Percentiles rank a stretch among this genome's conserved stretches.
These are phyloP conservation scores for Curvularia hawaiiensis DNA, from an alignment of 2,329 filamentous ascomycete genomes.

Conservation along the genomic window DNA sequence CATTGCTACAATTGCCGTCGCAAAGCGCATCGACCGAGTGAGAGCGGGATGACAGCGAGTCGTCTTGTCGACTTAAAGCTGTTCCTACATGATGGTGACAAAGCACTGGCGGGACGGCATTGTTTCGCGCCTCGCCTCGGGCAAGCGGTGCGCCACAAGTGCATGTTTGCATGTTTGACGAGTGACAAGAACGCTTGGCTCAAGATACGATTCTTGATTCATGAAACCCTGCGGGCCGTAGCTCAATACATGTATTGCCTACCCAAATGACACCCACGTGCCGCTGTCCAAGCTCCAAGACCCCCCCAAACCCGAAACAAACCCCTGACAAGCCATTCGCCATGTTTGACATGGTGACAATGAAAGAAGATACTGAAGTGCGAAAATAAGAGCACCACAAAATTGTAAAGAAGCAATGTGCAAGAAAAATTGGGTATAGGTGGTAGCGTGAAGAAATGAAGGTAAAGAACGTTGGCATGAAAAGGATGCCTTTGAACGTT, in stretches of 20 bases:
- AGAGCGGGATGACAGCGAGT: background rate
- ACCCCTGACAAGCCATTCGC: slow-evolving; percentile 22
- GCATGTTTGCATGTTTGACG: slow-evolving; percentile 15
- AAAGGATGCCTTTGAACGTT: slow-evolving; percentile 12
- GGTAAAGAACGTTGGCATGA: slow-evolving; percentile 7
- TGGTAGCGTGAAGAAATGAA: slow-evolving; percentile 12
- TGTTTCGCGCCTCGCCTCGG: slow-evolving; percentile 7
- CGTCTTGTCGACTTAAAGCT: slow-evolving; percentile 1
- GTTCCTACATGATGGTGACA: background rate
- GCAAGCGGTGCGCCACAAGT: slow-evolving; percentile 18
- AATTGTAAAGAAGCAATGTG: slow-evolving; percentile 4
- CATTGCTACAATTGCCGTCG: slow-evolving; percentile 12
- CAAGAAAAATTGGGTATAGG: slow-evolving; percentile 11
- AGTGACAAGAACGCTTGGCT: slow-evolving; percentile 10
- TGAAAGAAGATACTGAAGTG: slow-evolving; percentile 21
- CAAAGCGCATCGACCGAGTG: slow-evolving; percentile 1
- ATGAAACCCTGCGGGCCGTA: slow-evolving; percentile 27
- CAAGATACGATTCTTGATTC: slow-evolving; percentile 31
- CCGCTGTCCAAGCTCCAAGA: slow-evolving; percentile 17
- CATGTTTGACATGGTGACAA: slow-evolving; percentile 16
- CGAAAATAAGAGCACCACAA: slow-evolving; percentile 14
- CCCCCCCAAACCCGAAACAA: slow-evolving; percentile 37
- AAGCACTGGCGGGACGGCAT: slow-evolving; percentile 7
- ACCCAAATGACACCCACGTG: slow-evolving; percentile 28
- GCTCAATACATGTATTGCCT: slow-evolving; percentile 32